phyloP scores from a whole-genome alignment of 768 basidiomycete genomes.

The Gloeophyllum trabeum region DNA sequence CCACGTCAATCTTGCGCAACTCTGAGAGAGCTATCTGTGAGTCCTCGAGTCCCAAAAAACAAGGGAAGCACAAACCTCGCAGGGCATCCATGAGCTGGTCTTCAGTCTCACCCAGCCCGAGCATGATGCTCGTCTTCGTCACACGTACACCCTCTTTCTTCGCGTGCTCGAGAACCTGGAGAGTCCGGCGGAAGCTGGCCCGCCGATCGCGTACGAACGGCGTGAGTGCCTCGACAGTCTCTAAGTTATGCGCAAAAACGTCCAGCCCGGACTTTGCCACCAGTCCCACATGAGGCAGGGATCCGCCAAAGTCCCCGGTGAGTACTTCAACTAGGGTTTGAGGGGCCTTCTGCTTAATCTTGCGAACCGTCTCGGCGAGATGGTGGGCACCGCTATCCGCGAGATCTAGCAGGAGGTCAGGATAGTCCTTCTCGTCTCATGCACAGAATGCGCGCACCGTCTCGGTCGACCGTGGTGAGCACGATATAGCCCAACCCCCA shows the following conservation, averaged over 20 bases:
- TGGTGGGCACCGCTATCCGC: constrained; percentile 87
- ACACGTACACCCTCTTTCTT: constrained; percentile 77
- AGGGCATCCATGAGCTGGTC: constrained; percentile 78
- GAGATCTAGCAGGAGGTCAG: constrained; percentile 50
- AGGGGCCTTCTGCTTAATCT: constrained; percentile 95
- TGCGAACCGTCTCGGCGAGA: constrained; percentile 90
- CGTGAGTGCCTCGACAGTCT: constrained; percentile 90
- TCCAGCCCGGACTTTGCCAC: constrained; percentile 93
- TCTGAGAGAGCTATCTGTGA: constrained; percentile 34
- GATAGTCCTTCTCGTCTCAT: neutral
- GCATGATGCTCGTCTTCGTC: constrained; percentile 98
- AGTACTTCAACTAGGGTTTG: constrained; percentile 94
- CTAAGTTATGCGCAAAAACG: constrained; percentile 96
- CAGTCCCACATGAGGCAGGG: constrained; percentile 56
- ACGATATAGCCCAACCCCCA: constrained; percentile 99
- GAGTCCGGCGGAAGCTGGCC: constrained; percentile 80
- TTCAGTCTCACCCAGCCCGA: constrained; percentile 87
- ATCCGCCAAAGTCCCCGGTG: constrained; percentile 88
- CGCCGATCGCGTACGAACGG: constrained; percentile 93
- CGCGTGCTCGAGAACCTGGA: constrained; percentile 71
- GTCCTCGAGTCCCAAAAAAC: neutral
- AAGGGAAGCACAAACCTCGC: constrained; percentile 41
- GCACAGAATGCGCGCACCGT: constrained; percentile 45
- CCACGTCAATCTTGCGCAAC: constrained; percentile 78
- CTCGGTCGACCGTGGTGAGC: constrained; percentile 90